A percentile compares a stretch with the other conserved stretches of the same genome.
Conservation (phyloP, 495 filamentous ascomycete genomes). For the Annulohypoxylon bovei region DNA sequence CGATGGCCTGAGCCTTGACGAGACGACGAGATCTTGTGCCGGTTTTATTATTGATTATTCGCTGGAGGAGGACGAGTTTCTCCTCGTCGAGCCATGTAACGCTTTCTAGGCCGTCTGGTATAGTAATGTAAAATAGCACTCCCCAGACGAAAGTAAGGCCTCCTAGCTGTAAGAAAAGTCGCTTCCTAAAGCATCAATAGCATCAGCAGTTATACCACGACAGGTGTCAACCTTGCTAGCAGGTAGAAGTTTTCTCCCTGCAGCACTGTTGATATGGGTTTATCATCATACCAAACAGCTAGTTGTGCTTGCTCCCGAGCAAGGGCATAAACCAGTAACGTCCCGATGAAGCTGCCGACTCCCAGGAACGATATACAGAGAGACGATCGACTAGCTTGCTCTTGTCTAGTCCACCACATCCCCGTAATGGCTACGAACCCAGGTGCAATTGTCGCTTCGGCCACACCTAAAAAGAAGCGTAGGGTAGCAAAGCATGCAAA, state of each 20-base stretch:
- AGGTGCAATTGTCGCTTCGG: constrained; percentile 38
- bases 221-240: not conserved
- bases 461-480: constrained; percentile 35
- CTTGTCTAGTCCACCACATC: constrained; percentile 42
- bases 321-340: constrained; percentile 40
- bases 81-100: constrained; percentile 47
- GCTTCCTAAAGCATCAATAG: constrained; percentile 39
- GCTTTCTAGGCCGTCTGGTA: constrained; percentile 62
- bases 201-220: not conserved
- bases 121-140: constrained; percentile 61
- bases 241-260: not conserved
- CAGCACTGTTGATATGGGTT: not conserved
- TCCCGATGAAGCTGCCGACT: constrained; percentile 46
- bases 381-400: constrained; percentile 47
- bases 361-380: constrained; percentile 57
- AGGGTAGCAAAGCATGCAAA: constrained; percentile 35
- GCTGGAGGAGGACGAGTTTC: constrained; percentile 40
- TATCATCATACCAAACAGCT: constrained; percentile 44
- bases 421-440: constrained; percentile 38
- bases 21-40: constrained; percentile 45
- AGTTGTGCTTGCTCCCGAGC: constrained; percentile 39
- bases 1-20: constrained; percentile 43
- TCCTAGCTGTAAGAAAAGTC: constrained; percentile 56
- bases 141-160: constrained; percentile 60
- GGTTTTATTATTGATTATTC: constrained; percentile 46